phyloP scores from a whole-genome alignment of 768 basidiomycete species.

The Cyclocybe cylindracea region DNA sequence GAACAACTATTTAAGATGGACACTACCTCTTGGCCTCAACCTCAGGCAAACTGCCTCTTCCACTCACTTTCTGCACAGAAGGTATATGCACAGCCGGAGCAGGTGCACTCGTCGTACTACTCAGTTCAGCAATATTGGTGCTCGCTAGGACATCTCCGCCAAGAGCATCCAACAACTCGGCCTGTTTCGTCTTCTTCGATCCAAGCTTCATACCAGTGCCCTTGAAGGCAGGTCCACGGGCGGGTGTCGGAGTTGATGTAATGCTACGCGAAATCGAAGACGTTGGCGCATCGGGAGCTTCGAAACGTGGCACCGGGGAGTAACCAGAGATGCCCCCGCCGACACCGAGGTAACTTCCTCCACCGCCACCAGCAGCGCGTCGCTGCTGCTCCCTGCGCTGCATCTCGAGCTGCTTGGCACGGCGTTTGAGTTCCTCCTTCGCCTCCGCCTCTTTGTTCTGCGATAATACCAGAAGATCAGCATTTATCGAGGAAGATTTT shows the following conservation, averaged over 20 bases:
- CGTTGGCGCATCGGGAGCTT: slow-evolving; percentile 54
- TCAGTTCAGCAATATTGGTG: slow-evolving; percentile 44
- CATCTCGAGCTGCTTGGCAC: slow-evolving; percentile 97
- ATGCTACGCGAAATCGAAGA: slow-evolving; percentile 37
- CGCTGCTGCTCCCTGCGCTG: slow-evolving; percentile 93
- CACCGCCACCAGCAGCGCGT: slow-evolving; percentile 52
- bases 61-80: slow-evolving; percentile 47
- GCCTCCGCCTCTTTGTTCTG: slow-evolving; percentile 99
- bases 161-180: slow-evolving; percentile 84
- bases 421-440: slow-evolving; percentile 97
- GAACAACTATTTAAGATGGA: too few species aligned
- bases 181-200: slow-evolving; percentile 86
- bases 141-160: slow-evolving; percentile 73
- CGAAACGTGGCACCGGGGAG: slow-evolving; percentile 69
- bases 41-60: slow-evolving; percentile 67
- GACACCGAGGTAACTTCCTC: slow-evolving; percentile 49
- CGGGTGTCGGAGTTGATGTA: slow-evolving; percentile 44
- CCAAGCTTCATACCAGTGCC: slow-evolving; percentile 96
- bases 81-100: slow-evolving; percentile 40
- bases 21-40: slow-evolving; percentile 76
- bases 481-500: background rate
- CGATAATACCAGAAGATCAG: slow-evolving; percentile 1
- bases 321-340: slow-evolving; percentile 74
- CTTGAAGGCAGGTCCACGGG: slow-evolving; percentile 86
- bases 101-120: slow-evolving; percentile 35